These are phyloP conservation scores for Ceriops tagal DNA, from an alignment of 345 rosid genomes.

Conservation along the genomic window DNA sequence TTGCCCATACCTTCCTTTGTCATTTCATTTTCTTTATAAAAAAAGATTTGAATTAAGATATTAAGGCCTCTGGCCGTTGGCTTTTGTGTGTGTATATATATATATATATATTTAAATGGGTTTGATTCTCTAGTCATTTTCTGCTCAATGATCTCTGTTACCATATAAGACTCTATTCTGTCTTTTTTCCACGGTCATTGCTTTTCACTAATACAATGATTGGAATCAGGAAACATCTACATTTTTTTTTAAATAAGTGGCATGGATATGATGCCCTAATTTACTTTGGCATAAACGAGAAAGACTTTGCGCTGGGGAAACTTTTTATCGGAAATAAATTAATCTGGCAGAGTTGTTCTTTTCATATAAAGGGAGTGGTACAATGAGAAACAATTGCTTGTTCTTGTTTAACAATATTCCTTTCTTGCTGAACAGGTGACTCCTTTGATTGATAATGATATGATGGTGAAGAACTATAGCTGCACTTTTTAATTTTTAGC, in stretches of 20 bases:
- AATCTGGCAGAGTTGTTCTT: slow-evolving; percentile 16
- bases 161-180: no score
- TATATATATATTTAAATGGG: slow-evolving; percentile 20
- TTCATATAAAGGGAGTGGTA: slow-evolving; percentile 9
- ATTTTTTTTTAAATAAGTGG: slow-evolving; percentile 10
- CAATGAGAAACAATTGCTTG: slow-evolving; percentile 13
- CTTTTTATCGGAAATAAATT: slow-evolving; percentile 31
- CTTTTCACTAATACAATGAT: slow-evolving; percentile 23
- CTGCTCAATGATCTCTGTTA: slow-evolving; percentile 25
- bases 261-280: slow-evolving; percentile 13
- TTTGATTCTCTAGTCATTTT: slow-evolving; percentile 34
- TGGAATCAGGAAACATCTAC: slow-evolving; percentile 32
- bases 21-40: slow-evolving; percentile 18
- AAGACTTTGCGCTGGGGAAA: slow-evolving; percentile 53
- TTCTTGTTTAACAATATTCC: slow-evolving; percentile 18
- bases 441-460: slow-evolving; percentile 21
- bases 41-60: slow-evolving; percentile 12
- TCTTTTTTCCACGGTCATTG: no score
- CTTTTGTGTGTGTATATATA: slow-evolving; percentile 1
- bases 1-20: slow-evolving; percentile 21
- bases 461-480: slow-evolving; percentile 14
- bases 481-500: slow-evolving; percentile 2
- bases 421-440: slow-evolving; percentile 14
- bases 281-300: slow-evolving; percentile 19
- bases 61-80: slow-evolving; percentile 26